These are phyloP conservation scores for Russula sp. DNA, from an alignment of 768 basidiomycete species.

Conservation along the genomic window DNA sequence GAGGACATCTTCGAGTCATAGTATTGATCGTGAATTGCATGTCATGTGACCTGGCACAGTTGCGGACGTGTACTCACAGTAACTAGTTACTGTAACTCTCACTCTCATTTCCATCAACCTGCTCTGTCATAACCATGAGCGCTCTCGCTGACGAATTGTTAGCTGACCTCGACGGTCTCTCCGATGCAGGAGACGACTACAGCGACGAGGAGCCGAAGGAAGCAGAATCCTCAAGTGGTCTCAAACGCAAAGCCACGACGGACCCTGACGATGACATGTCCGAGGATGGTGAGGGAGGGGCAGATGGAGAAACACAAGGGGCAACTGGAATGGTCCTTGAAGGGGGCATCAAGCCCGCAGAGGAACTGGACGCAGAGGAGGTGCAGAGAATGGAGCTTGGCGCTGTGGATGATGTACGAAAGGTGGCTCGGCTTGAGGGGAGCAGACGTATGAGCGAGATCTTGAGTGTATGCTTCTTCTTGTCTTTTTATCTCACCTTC, in stretches of 20 bases:
- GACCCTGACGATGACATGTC: slow-evolving; percentile 56
- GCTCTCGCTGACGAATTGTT: slow-evolving; percentile 89
- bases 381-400: slow-evolving; percentile 93
- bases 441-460: slow-evolving; percentile 88
- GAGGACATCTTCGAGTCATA: slow-evolving; percentile 74
- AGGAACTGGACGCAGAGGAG: slow-evolving; percentile 91
- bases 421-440: slow-evolving; percentile 84
- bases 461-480: slow-evolving; percentile 54
- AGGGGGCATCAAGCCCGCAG: slow-evolving; percentile 90
- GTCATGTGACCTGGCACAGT: slow-evolving; percentile 15
- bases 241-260: slow-evolving; percentile 63
- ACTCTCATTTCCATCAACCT: neutral
- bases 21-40: neutral
- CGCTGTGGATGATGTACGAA: slow-evolving; percentile 77
- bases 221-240: slow-evolving; percentile 36
- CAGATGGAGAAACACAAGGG: slow-evolving; percentile 40
- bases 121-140: slow-evolving; percentile 48
- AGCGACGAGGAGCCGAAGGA: slow-evolving; percentile 41
- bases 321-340: slow-evolving; percentile 66
- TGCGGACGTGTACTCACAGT: neutral
- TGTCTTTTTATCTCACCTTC: neutral
- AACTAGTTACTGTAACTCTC: neutral
- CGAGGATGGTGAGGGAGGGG: slow-evolving; percentile 50
- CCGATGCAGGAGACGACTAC: slow-evolving; percentile 53
- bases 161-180: slow-evolving; percentile 86